Evolutionary conservation across 1,284 basidiomycete genomes (phyloP), one percentile per base, ranked within the genome.

Genomic region (Stygiomarasmius scandens): DNA sequence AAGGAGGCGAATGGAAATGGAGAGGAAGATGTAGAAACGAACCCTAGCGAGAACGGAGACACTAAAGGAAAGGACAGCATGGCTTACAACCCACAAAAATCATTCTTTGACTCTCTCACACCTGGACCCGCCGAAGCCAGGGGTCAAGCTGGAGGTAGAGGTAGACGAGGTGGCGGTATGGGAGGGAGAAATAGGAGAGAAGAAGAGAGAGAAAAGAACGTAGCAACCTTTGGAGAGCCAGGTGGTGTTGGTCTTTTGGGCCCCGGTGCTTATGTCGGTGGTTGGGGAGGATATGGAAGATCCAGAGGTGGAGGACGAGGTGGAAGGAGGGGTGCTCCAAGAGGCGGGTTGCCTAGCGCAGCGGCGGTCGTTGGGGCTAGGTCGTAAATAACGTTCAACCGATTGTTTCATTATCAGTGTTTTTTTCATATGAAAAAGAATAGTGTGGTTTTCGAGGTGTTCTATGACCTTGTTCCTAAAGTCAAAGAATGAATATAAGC

Each of bases 171-270:
- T 71, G 11, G 86, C 84, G 1, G 75, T 85, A 54, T 32, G 29
- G 29, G 29, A 32, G 55, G 49, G 19, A 44, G 55, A 19, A 89
- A 85, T 64, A 80, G 89, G 61, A 71, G 90, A 49, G 90, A 92
- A 64, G 90, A 92, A 64, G 90, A 92, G 67, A 73, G 89, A 58
- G 88, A 90, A 70, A 82, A 82, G 71, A 92, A 92, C 65, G 82
- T 92, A 6, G 87, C 87, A 32, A 92, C 90, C 12, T 92, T 92
- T 76, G 90, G 90, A 3, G 90, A 92, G 69, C 86, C 90, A 5
- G 89, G 89, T 16, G 87, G 86, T 57, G 81, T 88, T 24, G 87
- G 89, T 10, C 68, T 90, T 52, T 79, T 90, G 77, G 88, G 89
- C 0, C 87, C 87, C 48, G 78, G 77, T 10, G 77, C 75, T 3